Conservation (phyloP, 2,329 filamentous ascomycete genomes). For the Colletotrichum sp. region DNA sequence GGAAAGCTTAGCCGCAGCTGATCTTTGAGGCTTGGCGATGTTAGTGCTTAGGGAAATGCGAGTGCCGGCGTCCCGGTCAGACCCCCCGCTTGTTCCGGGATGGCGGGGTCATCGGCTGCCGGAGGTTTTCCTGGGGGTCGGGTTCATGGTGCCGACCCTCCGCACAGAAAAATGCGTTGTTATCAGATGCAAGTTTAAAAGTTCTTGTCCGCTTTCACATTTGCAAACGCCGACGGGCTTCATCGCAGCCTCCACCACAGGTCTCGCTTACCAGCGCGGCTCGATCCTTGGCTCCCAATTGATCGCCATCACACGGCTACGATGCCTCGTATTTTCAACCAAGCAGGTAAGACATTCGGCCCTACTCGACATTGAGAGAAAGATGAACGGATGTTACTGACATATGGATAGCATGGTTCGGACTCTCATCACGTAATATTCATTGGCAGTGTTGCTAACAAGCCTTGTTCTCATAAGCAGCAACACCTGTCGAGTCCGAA, state of each 20-base stretch:
- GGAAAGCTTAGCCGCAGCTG: background rate
- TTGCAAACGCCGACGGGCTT: background rate
- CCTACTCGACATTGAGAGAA: background rate
- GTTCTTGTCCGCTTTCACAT: background rate
- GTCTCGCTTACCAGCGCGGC: background rate
- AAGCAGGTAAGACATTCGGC: background rate
- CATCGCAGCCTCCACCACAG: background rate
- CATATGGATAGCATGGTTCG: background rate
- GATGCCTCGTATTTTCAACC: slow-evolving; percentile 9
- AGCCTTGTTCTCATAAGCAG: slow-evolving; percentile 20
- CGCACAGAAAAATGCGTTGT: background rate
- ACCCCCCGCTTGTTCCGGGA: background rate
- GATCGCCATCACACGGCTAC: background rate
- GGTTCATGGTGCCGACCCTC: background rate
- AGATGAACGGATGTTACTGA: background rate
- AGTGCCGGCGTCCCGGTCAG: background rate
- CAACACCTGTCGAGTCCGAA: slow-evolving; percentile 41
- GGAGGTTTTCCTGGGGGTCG: background rate
- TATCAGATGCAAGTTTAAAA: background rate
- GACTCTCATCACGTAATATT: too few relatives aligned
- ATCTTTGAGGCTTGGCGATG: background rate
- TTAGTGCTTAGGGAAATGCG: background rate
- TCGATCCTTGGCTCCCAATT: background rate
- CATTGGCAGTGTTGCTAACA: background rate
- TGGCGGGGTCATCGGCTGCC: background rate